phyloP scores from a whole-genome alignment of 1,284 basidiomycete genomes.

The Sporisorium scitamineum region DNA sequence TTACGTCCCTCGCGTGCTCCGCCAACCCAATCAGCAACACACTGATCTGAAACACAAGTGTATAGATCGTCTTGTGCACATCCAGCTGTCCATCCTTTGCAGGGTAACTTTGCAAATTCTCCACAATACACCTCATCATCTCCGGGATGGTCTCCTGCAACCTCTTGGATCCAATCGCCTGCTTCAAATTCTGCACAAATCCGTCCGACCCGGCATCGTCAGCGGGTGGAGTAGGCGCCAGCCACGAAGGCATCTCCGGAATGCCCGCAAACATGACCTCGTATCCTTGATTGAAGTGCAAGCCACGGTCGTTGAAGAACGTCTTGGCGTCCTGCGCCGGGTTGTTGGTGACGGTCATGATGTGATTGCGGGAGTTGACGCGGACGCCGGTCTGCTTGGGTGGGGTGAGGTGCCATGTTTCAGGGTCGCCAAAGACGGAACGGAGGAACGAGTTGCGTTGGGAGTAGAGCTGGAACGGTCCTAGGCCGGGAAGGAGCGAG shows the following conservation, averaged over 20 bases:
- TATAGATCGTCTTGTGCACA: slow-evolving; percentile 46
- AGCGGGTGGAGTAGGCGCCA: slow-evolving; percentile 19
- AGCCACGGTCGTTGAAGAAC: slow-evolving; percentile 51
- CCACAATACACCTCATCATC: slow-evolving; percentile 28
- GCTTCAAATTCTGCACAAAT: slow-evolving; percentile 42
- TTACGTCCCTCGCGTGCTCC: slow-evolving; percentile 37
- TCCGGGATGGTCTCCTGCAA: slow-evolving; percentile 29
- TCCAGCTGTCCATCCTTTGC: slow-evolving; percentile 28
- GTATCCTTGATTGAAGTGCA: slow-evolving; percentile 47
- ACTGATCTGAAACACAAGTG: slow-evolving; percentile 53
- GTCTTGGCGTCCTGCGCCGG: slow-evolving; percentile 36
- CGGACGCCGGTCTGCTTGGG: slow-evolving; percentile 30
- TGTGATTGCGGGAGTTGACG: slow-evolving; percentile 35
- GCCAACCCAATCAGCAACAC: slow-evolving; percentile 39
- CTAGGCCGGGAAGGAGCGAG: slow-evolving; percentile 31
- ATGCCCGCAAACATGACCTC: slow-evolving; percentile 53
- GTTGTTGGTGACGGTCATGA: slow-evolving; percentile 48
- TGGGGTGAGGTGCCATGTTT: slow-evolving; percentile 25
- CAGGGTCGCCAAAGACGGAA: slow-evolving; percentile 44
- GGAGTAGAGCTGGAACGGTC: slow-evolving; percentile 40
- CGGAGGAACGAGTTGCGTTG: slow-evolving; percentile 47
- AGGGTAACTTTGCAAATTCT: slow-evolving; percentile 22
- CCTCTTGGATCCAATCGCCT: slow-evolving; percentile 17
- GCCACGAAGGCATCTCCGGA: slow-evolving; percentile 30
- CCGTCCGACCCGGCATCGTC: slow-evolving; percentile 30